phyloP scores from a whole-genome alignment of 1,139 yeast species.

The Zygosaccharomyces sapae region DNA sequence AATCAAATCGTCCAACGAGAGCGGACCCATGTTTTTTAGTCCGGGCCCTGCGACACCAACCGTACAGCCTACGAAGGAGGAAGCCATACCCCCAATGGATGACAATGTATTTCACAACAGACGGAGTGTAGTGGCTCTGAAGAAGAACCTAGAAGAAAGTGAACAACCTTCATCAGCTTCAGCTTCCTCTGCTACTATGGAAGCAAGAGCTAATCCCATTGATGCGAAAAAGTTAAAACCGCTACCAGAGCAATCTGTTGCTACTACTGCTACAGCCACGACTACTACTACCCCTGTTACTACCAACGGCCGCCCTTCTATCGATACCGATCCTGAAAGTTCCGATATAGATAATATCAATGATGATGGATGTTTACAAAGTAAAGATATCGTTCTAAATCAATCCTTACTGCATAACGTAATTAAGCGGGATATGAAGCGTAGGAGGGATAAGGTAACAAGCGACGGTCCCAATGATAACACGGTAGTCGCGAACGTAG shows the following conservation, averaged over 20 bases:
- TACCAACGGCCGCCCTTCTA: not conserved
- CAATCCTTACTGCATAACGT: conserved; percentile 23
- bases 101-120: conserved; percentile 12
- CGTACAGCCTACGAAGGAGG: conserved; percentile 25
- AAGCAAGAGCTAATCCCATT: conserved; percentile 10
- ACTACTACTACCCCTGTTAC: not conserved
- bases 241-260: not conserved
- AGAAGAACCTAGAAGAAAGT: conserved; percentile 17
- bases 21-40: conserved; percentile 13
- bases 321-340: conserved; percentile 10
- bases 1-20: conserved; percentile 16
- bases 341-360: conserved; percentile 14
- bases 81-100: conserved; percentile 18
- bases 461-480: conserved; percentile 3
- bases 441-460: conserved; percentile 23
- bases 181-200: conserved; percentile 8
- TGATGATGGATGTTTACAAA: conserved; percentile 25
- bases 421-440: conserved; percentile 27
- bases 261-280: not conserved
- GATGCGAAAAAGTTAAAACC: conserved; percentile 6
- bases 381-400: conserved; percentile 28
- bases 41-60: conserved; percentile 30
- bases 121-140: conserved; percentile 26
- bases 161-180: conserved; percentile 9
- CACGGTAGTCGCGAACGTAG: not conserved